Evolutionary conservation across 495 filamentous ascomycete species (phyloP), one percentile per base, ranked within the genome.

Genomic region (Hypoxylon fragiforme): DNA sequence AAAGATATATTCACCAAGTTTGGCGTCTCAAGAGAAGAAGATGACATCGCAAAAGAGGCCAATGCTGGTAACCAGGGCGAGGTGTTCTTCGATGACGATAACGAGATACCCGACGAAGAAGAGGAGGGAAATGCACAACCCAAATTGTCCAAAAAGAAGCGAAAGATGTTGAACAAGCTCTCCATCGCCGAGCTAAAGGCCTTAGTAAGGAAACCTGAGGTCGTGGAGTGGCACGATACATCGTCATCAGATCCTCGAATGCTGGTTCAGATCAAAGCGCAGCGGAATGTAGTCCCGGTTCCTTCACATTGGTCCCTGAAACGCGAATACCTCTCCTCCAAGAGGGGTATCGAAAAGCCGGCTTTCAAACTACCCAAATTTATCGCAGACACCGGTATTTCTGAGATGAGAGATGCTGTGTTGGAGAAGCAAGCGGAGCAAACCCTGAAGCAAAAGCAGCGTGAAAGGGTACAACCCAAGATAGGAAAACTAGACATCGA

Each of bases 401-500:
- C 91, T 14, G 94, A 97, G 70, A 97, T 97, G 94, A 86, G 94
- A 48, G 95, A 97, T 66, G 92, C 94, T 4, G 90, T 94, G 5
- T 72, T 97, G 31, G 94, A 98, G 69, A 97, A 97, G 67, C 92
- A 97, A 68, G 91, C 90, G 22, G 84, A 92, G 62, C 88, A 91
- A 43, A 84, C 82, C 11, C 76, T 98, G 54, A 97, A 97, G 69
- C 90, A 95, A 67, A 97, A 96, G 65, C 92, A 96, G 74, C 80
- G 94, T 32, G 94, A 97, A 67, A 81, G 94, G 46, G 94, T 98
- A 7, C 86, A 91, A 55, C 91, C 91, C 0, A 98, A 98, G 71
- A 95, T 96, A 86, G 94, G 94, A 54, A 95, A 92, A 64, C 76
- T 98, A 41, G 94, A 98, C 62, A 96, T 98, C 52, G 95, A 98